Base-by-base conservation (phyloP, 2,329 filamentous ascomycete genomes). In the Botrytis porri region DNA sequence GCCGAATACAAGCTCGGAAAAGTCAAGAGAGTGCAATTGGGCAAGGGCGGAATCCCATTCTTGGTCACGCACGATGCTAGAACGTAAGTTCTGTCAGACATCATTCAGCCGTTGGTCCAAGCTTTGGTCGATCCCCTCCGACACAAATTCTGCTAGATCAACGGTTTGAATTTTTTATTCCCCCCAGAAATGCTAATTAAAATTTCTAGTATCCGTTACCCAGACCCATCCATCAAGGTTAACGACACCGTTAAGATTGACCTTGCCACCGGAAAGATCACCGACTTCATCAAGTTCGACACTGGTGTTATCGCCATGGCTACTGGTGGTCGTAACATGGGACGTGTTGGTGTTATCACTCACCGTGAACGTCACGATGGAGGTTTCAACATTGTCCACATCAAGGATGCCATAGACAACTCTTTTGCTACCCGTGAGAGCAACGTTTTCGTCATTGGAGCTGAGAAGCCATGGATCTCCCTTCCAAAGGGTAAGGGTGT, bases 51-150 rank as follows among this genome's bases (percentile, higher is more conserved):
- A 89, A 97, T 99, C 92, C 96, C 96, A 97, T 99, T 97, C 95
- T 98, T 98, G 94, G 96, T 99, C 93, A 99, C 96, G 95, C 96
- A 99, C 93, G 96, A 99, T 96, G 96, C 96, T 88, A 93, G 96
- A 94, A 99, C 96, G 95, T 99, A 89, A 97, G 95, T 98, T 92
- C 90, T 92, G 87, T 90, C 88, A 89, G 87, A 93, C 92, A 94
- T 98, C 95, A 96, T 95, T 98, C 95, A 98, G 95, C 92, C 95
- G 95, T 98, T 98, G 95, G 94, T 95, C 93, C 94, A 97, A 96
- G 93, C 89, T 97, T 96, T 97, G 94, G 94, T 87, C 86, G 86
- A 88, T 84, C 80, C 81, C 76, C 62, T 74, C 74, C 74, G 73
- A 77, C 75, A 67, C 74, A 77, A 76, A 63, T 78, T 70, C 72